Base-by-base conservation (phyloP, 164 flowering plant genomes). In the Vitis rupestris region DNA sequence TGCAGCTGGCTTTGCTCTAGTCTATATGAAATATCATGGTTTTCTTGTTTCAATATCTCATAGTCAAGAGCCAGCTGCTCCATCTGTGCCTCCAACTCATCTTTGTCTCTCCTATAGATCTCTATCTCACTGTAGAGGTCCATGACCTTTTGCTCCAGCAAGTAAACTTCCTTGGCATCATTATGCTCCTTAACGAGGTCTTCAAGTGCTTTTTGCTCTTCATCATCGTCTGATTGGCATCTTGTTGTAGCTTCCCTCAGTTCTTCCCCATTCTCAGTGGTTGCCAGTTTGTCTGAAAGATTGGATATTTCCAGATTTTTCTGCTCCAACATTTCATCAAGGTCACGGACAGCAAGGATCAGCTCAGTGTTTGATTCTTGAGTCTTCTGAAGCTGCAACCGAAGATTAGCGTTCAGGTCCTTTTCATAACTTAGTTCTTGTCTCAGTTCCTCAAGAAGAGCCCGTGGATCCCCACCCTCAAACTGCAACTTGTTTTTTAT, bases 301-400 rank as follows among this genome's bases (percentile, higher is more conserved):
- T 77, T 44, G 9, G 78, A 68, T 52, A 71, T 68, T 70, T 88
- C 93, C 71, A 16, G 72, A 64, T 81, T 74, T 75, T 87, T 90
- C 71, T 82, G 80, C 70, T 88, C 91, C 74, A 95, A 62, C 82
- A 88, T 79, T 65, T 85, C 90, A 59, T 95, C 97, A 5, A 92
- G 82, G 74, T 95, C 96, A 64, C 75, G 84, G 53, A 95, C 91
- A 49, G 97, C 97, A 72, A 95, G 92, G 74, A 93, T 79, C 74
- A 95, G 70, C 78, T 93, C 97, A 1, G 85, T 54, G 74, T 95
- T 95, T 8, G 99, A 86, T 56, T 95, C 95, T 74, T 93, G 98
- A 10, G 93, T 93, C 80, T 91, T 93, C 77, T 89, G 91, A 63
- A 95, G 80, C 63, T 91, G 98, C 63, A 93, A 61, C 60, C 82